phyloP scores from a whole-genome alignment of 2,329 filamentous ascomycete species.

The Eurotiales sp. region DNA sequence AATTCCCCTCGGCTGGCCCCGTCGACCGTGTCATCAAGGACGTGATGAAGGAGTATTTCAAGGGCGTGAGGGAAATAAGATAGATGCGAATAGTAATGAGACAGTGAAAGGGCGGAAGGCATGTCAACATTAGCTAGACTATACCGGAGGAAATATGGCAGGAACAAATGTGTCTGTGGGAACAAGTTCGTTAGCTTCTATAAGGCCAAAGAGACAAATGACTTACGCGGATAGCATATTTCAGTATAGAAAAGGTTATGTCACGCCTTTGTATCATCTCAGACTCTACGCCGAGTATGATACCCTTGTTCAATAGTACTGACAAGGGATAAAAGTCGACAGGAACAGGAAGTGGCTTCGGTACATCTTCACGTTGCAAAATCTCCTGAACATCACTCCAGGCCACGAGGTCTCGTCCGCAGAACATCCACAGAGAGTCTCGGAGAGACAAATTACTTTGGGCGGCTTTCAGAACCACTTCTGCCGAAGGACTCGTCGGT shows the following conservation, averaged over 20 bases:
- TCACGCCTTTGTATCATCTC: slow-evolving; percentile 92
- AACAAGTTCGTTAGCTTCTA: slow-evolving; percentile 2
- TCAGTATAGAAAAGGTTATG: slow-evolving; percentile 83
- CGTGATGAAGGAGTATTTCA: slow-evolving; percentile 86
- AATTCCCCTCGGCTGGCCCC: slow-evolving; percentile 35
- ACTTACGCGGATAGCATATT: slow-evolving; percentile 79
- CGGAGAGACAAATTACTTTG: slow-evolving; percentile 57
- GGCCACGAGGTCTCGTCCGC: slow-evolving; percentile 76
- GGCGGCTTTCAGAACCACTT: slow-evolving; percentile 42
- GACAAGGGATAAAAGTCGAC: slow-evolving; percentile 97
- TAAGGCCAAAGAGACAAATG: neutral
- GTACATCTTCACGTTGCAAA: slow-evolving; percentile 69
- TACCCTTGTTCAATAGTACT: slow-evolving; percentile 80
- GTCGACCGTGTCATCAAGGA: slow-evolving; percentile 92
- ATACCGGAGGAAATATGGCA: slow-evolving; percentile 80
- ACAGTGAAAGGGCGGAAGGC: slow-evolving; percentile 75
- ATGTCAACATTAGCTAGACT: slow-evolving; percentile 72
- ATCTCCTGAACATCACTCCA: slow-evolving; percentile 90
- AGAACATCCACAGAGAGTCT: slow-evolving; percentile 93
- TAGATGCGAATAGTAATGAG: slow-evolving; percentile 78
- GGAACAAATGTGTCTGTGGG: slow-evolving; percentile 86
- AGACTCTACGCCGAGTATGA: slow-evolving; percentile 84
- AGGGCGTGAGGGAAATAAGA: slow-evolving; percentile 91
- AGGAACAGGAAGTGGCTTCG: slow-evolving; percentile 69
- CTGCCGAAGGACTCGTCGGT: slow-evolving; percentile 48